phyloP scores from a whole-genome alignment of 164 flowering plant species.

The Cinnamomum chago region DNA sequence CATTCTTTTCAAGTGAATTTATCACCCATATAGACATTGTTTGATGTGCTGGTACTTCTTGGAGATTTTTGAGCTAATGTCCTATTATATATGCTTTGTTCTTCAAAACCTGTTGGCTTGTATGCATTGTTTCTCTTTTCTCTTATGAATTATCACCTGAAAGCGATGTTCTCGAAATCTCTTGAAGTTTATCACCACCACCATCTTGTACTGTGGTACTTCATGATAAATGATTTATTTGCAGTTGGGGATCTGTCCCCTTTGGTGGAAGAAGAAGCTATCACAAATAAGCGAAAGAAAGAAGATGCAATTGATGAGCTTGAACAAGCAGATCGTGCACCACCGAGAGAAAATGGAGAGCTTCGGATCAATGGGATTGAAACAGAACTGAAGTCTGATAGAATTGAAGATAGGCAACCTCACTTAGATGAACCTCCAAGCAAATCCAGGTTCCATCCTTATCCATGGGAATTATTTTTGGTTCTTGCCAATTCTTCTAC shows the following conservation, averaged over 20 bases:
- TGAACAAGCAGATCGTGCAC: conserved; percentile 35
- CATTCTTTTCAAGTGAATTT: background rate
- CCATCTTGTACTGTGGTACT: too few relatives aligned
- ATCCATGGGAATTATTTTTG: background rate
- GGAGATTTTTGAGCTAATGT: background rate
- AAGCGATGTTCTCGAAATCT: background rate
- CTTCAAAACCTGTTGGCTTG: too few relatives aligned
- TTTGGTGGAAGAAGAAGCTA: conserved; percentile 31
- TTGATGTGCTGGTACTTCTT: background rate
- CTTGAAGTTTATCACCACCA: background rate
- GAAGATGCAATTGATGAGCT: conserved; percentile 31
- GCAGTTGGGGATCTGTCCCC: conserved; percentile 38
- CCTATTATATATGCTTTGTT: background rate
- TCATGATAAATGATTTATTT: background rate
- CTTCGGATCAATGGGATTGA: conserved; percentile 54
- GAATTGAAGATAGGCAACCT: conserved; percentile 59
- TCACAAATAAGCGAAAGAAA: conserved; percentile 26
- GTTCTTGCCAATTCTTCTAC: background rate
- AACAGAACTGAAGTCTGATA: conserved; percentile 39
- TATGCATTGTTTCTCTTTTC: background rate
- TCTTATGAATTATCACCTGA: background rate
- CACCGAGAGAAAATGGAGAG: conserved; percentile 71
- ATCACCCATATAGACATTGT: background rate
- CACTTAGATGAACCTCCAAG: conserved; percentile 68
- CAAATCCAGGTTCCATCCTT: conserved; percentile 59